Percentiles rank a stretch among this genome's conserved stretches.
Evolutionary conservation across 768 basidiomycete genomes (phyloP).

Genomic region (Termitomyces sp.): DNA sequence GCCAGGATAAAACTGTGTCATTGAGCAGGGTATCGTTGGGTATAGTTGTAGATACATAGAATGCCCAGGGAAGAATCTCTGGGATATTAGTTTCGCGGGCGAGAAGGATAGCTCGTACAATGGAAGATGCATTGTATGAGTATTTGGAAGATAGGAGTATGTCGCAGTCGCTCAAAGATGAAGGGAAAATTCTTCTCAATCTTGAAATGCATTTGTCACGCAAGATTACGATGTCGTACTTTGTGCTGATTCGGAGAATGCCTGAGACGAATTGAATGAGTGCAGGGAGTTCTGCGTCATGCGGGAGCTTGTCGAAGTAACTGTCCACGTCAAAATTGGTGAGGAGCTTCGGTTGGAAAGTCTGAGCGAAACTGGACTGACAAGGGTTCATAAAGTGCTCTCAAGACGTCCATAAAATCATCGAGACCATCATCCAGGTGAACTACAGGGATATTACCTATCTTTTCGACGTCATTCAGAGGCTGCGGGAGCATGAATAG

Average conservation of each 20-base stretch:
- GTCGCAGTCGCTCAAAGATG: slow-evolving; percentile 33
- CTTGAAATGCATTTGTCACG: slow-evolving; percentile 34
- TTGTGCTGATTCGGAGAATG: slow-evolving; percentile 37
- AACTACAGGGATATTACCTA: slow-evolving; percentile 31
- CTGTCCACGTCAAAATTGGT: slow-evolving; percentile 15
- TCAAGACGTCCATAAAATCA: slow-evolving; percentile 31
- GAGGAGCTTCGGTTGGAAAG: background rate
- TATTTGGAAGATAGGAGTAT: slow-evolving; percentile 29
- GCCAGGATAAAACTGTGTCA: slow-evolving; percentile 32
- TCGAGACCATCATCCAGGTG: slow-evolving; percentile 24
- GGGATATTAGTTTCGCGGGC: slow-evolving; percentile 35
- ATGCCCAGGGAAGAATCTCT: slow-evolving; percentile 40
- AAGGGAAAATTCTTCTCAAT: slow-evolving; percentile 36
- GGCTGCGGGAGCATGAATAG: slow-evolving; percentile 26
- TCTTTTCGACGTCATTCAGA: slow-evolving; percentile 16
- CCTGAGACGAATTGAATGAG: slow-evolving; percentile 37
- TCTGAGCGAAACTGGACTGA: background rate
- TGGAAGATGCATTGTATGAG: slow-evolving; percentile 29
- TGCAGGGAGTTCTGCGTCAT: slow-evolving; percentile 25
- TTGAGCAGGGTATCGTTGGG: slow-evolving; percentile 26
- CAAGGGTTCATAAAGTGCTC: slow-evolving; percentile 28
- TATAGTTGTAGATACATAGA: slow-evolving; percentile 39
- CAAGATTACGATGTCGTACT: slow-evolving; percentile 33
- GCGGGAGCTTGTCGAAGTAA: slow-evolving; percentile 32
- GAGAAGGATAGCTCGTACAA: slow-evolving; percentile 37